Percentiles rank a stretch among this genome's conserved stretches.
phyloP scores from a whole-genome alignment of 306 rosid species.

The Cicer judaicum region DNA sequence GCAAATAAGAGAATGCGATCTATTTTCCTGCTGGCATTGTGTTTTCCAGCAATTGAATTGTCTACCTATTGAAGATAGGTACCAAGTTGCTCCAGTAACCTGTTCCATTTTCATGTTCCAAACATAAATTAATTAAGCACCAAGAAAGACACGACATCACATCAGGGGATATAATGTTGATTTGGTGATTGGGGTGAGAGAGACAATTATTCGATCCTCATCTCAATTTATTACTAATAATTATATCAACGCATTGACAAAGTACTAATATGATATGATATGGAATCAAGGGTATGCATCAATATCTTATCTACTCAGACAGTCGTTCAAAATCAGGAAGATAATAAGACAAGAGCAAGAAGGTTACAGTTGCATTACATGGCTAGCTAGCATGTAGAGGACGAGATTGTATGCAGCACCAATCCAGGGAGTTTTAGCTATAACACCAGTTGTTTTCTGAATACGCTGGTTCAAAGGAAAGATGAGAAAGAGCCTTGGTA shows the following conservation, averaged over 20 bases:
- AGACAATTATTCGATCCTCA: too few relatives aligned
- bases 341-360: not conserved
- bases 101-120: constrained; percentile 35
- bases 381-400: constrained; percentile 89
- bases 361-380: constrained; percentile 51
- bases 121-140: not conserved
- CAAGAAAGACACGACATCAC: too few relatives aligned
- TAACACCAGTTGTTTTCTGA: constrained; percentile 75
- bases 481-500: constrained; percentile 85
- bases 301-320: too few relatives aligned
- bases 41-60: constrained; percentile 77
- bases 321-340: too few relatives aligned
- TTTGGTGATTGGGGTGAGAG: too few relatives aligned
- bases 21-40: constrained; percentile 60
- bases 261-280: too few relatives aligned
- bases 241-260: too few relatives aligned
- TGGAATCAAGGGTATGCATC: too few relatives aligned
- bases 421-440: constrained; percentile 89
- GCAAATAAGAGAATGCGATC: constrained; percentile 53
- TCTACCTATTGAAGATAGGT: constrained; percentile 72
- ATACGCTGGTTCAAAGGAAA: constrained; percentile 79
- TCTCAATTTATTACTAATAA: too few relatives aligned
- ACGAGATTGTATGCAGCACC: constrained; percentile 92
- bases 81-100: constrained; percentile 88
- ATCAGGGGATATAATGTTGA: too few relatives aligned